Percentiles rank a stretch among this genome's conserved stretches.
Conservation (phyloP, 2,329 filamentous ascomycete species). For the Epichloe typhina region DNA sequence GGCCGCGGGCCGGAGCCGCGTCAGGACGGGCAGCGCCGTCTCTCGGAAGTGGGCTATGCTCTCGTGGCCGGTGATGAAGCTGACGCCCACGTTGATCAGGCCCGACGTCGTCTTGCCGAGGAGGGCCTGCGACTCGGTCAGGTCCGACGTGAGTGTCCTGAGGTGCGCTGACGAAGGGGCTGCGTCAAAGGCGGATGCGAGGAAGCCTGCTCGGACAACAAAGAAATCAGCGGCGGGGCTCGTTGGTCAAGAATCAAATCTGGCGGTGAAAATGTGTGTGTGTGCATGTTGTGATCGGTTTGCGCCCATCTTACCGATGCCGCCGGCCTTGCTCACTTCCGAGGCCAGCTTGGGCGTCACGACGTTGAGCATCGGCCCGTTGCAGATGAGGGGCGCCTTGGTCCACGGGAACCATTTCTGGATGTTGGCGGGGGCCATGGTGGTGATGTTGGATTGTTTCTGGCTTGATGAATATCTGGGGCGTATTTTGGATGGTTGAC, state of each 20-base stretch:
- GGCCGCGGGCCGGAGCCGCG: constrained; percentile 39
- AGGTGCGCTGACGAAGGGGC: constrained; percentile 18
- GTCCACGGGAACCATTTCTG: constrained; percentile 19
- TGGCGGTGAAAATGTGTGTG: background rate
- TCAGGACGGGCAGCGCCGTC: constrained; percentile 37
- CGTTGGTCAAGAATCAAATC: background rate
- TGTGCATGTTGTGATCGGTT: background rate
- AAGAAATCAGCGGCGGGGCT: background rate
- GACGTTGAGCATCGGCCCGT: constrained; percentile 24
- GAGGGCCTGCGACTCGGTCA: constrained; percentile 16
- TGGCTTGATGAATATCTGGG: too few species aligned
- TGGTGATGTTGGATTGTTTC: background rate
- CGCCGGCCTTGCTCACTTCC: constrained; percentile 25
- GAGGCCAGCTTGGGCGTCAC: constrained; percentile 21
- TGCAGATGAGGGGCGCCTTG: constrained; percentile 19
- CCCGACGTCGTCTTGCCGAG: constrained; percentile 13
- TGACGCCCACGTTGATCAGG: constrained; percentile 41
- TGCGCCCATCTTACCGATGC: constrained; percentile 17
- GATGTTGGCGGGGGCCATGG: constrained; percentile 15
- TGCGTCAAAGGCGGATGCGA: constrained; percentile 19
- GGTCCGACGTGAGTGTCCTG: constrained; percentile 18
- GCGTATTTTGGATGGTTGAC: too few species aligned
- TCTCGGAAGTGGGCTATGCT: constrained; percentile 24
- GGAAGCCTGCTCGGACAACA: constrained; percentile 14
- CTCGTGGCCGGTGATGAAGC: constrained; percentile 43